Evolutionary conservation across 2,329 filamentous ascomycete genomes (phyloP), one percentile per base, ranked within the genome.

Genomic region (Cercospora sp.): DNA sequence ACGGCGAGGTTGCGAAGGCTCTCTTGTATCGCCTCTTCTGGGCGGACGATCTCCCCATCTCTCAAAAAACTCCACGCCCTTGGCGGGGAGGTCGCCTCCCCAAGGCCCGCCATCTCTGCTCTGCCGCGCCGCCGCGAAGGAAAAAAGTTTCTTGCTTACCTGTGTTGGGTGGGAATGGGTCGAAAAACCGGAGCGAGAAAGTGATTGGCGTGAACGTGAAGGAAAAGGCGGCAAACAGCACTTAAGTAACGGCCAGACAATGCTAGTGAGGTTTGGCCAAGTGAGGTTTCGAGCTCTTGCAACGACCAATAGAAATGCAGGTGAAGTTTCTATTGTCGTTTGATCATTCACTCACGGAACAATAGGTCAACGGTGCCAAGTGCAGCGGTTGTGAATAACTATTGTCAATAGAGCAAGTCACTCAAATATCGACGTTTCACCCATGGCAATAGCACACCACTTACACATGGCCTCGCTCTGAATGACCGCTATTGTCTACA

Each of bases 21-120:
- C n/a, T 61, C 59, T 26, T 45, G 59, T 20, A 61, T 28, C 31
- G 59, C 13, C 36, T 61, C 36, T 61, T 61, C 59, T 30, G 59
- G 36, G 23, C n/a, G 10, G 59, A 45, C 20, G 16, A 28, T 28
- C 16, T 28, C 42, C 18, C 59, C 33, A 48, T 18, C 33, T 30
- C 33, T 42, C 20, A 61, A 28, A 28, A 61, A 30, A 26, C 28
- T 45, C 59, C 36, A 61, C 26, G 59, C 59, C 59, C 59, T 48
- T 20, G 31, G 33, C 26, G 59, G 59, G 16, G 59, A 48, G 16
- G 42, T 61, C 18, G 12, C 59, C 36, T 42, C 59, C 18, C 45
- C 42, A 16, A 51, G 18, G 30, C 39, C 45, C 30, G 39, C 60
- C 60, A 63, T 63, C 42, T 51, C 42, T n/a, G 30, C 55, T 59